These are phyloP conservation scores for Globisporangium parvum DNA, from an alignment of 352 stramenopile genomes.

Conservation along the genomic window DNA sequence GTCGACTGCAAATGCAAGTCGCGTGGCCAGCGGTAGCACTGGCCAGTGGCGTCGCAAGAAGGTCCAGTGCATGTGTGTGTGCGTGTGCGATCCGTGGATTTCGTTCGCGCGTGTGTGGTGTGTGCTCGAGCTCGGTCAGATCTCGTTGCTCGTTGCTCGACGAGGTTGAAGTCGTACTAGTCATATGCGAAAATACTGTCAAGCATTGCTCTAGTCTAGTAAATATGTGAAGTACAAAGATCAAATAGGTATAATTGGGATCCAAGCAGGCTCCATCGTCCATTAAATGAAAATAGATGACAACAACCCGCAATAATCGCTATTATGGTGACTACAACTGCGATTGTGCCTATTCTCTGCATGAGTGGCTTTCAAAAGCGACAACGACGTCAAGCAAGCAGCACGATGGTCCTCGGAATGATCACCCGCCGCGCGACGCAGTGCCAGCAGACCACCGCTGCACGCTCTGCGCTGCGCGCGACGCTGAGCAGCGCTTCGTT, in stretches of 20 bases:
- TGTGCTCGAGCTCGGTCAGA: neutral
- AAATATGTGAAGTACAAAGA: no score
- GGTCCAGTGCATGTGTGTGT: neutral
- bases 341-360: no score
- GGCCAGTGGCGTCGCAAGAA: no score
- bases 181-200: neutral
- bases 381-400: neutral
- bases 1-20: no score
- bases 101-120: conserved; percentile 1
- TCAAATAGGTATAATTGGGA: no score
- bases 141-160: neutral
- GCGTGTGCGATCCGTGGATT: neutral
- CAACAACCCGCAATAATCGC: no score
- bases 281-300: no score
- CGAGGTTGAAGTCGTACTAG: neutral
- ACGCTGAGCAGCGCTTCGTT: conserved; percentile 2
- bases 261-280: no score
- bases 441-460: conserved; percentile 18
- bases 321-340: no score
- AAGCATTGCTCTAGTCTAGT: no score
- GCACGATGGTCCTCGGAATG: conserved; percentile 21
- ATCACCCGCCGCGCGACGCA: conserved; percentile 28
- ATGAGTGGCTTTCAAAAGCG: no score
- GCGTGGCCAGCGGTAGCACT: no score
- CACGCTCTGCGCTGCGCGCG: conserved; percentile 4